A percentile compares a stretch with the other conserved stretches of the same genome.
phyloP scores from a whole-genome alignment of 129 eudicot species.

The Calendula officinalis region DNA sequence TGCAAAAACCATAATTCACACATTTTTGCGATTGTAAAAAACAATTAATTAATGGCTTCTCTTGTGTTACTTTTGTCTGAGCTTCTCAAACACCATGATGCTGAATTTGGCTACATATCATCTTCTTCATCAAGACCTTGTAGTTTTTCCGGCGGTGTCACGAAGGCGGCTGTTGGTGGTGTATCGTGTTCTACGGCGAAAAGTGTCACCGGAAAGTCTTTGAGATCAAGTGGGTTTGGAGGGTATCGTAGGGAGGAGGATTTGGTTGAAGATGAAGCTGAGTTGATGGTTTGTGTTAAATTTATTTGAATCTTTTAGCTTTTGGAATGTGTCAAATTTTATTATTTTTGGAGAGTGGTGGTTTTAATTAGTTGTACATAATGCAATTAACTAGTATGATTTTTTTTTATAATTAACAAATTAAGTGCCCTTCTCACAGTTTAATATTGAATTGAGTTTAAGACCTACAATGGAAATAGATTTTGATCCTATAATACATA shows the following conservation, averaged over 20 bases:
- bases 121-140: constrained; percentile 24
- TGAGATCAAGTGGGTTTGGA: constrained; percentile 17
- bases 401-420: too few species aligned
- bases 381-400: too few species aligned
- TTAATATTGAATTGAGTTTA: too few species aligned
- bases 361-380: background rate
- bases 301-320: constrained; percentile 22
- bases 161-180: constrained; percentile 35
- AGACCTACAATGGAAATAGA: too few species aligned
- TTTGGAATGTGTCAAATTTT: background rate
- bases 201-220: constrained; percentile 24
- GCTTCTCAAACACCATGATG: constrained; percentile 54
- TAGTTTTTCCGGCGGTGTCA: constrained; percentile 22
- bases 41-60: constrained; percentile 47
- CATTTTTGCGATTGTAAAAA: background rate
- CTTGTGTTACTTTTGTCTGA: constrained; percentile 68
- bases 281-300: constrained; percentile 42
- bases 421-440: too few species aligned
- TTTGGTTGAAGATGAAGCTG: constrained; percentile 30
- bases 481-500: too few species aligned
- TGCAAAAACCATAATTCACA: too few species aligned
- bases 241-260: constrained; percentile 27
- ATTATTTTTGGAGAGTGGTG: background rate
- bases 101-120: constrained; percentile 28
- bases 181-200: constrained; percentile 33